Conservation (phyloP, 169 alveolate genomes). For the Miamiensis avidus region DNA sequence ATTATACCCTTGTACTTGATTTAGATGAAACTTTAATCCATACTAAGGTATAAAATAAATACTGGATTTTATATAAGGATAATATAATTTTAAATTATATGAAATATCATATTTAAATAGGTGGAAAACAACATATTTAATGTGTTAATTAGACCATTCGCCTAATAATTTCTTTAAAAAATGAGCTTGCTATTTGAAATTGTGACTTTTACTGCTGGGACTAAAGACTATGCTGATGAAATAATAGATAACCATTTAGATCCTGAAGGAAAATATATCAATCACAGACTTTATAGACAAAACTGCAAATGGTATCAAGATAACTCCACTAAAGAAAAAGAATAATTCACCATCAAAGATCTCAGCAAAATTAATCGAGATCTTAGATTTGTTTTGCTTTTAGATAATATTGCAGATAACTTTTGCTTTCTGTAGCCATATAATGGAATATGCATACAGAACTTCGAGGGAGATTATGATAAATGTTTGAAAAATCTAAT, state of each 20-base stretch:
- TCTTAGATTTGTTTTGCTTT: not conserved
- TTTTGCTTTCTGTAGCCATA: not conserved
- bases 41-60: not conserved
- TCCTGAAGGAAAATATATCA: not conserved
- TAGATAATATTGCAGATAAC: not conserved
- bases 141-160: not conserved
- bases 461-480: not conserved
- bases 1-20: not conserved
- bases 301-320: not conserved
- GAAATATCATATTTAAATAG: not conserved
- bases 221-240: not conserved
- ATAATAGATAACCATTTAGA: not conserved
- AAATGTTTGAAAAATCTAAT: too few species aligned
- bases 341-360: not conserved
- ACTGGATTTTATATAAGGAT: too few species aligned
- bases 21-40: not conserved
- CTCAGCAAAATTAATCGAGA: not conserved
- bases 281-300: not conserved
- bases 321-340: not conserved
- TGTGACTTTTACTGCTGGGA: not conserved
- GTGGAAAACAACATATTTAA: too few species aligned
- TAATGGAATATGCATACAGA: not conserved
- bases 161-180: too few species aligned
- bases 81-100: too few species aligned
- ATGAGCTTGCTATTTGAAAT: not conserved